Conservation (phyloP, 2,329 filamentous ascomycete species). For the Ophiosphaerella korrae region DNA sequence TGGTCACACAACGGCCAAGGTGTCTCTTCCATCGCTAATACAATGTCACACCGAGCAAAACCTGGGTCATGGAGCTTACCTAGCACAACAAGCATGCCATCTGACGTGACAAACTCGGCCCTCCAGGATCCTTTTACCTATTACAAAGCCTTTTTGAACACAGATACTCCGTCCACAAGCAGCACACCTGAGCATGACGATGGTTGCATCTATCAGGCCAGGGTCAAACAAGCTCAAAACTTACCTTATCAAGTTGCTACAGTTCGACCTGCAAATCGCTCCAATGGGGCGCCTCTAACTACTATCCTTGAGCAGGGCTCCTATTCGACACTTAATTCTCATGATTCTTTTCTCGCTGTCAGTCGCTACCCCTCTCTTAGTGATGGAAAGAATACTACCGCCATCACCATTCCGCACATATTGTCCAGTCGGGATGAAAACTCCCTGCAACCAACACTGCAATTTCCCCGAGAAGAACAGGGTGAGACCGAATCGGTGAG, state of each 20-base stretch:
- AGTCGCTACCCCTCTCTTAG: constrained; percentile 24
- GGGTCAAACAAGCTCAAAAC: constrained; percentile 4
- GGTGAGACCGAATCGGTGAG: constrained; percentile 1
- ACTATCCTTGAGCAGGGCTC: constrained; percentile 53
- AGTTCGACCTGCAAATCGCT: constrained; percentile 30
- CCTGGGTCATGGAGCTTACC: constrained; percentile 12
- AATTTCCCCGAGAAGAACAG: constrained; percentile 17
- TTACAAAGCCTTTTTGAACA: constrained; percentile 23
- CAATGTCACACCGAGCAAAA: constrained; percentile 11
- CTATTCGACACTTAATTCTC: constrained; percentile 47
- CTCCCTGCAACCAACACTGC: constrained; percentile 21
- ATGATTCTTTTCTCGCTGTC: constrained; percentile 32
- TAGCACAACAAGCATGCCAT: constrained; percentile 8
- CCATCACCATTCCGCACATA: constrained; percentile 13
- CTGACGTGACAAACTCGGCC: constrained; percentile 8
- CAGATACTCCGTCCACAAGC: constrained; percentile 6
- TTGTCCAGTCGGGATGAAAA: constrained; percentile 23
- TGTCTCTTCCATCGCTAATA: constrained; percentile 7
- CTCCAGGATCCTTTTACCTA: constrained; percentile 25
- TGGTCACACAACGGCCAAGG: constrained; percentile 16
- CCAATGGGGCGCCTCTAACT: constrained; percentile 47
- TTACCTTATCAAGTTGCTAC: constrained; percentile 30
- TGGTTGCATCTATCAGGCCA: constrained; percentile 16
- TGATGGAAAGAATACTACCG: constrained; percentile 19
- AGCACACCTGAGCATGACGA: constrained; percentile 10